A percentile compares a stretch with the other conserved stretches of the same genome.
These are phyloP conservation scores for Gynostemma pentaphyllum DNA, from an alignment of 306 rosid genomes.

Conservation along the genomic window DNA sequence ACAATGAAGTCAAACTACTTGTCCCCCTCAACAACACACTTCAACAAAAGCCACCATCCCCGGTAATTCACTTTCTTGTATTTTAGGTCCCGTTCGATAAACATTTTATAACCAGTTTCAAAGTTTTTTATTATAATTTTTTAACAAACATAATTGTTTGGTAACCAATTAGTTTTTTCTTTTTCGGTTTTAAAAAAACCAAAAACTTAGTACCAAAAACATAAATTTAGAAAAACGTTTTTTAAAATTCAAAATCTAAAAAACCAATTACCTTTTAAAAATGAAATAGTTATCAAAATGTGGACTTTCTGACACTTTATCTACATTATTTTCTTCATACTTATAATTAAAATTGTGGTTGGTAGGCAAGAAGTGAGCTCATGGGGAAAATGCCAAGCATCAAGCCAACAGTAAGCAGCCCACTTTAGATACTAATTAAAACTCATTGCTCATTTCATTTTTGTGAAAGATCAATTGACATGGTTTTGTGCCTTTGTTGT, in stretches of 20 bases:
- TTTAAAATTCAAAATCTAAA: too few species aligned
- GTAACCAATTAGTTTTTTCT: too few species aligned
- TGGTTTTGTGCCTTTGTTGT: conserved; percentile 16
- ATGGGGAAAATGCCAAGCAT: conserved; percentile 63
- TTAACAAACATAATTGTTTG: too few species aligned
- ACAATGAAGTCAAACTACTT: conserved; percentile 59
- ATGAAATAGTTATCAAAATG: too few species aligned
- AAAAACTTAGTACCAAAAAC: too few species aligned
- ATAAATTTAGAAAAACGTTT: too few species aligned
- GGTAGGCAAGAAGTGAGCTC: conserved; percentile 45
- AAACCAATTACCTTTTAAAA: too few species aligned
- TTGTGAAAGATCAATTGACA: conserved; percentile 16
- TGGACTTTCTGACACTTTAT: background rate
- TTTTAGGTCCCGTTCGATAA: too few species aligned
- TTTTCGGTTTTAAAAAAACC: too few species aligned
- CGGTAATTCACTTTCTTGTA: conserved; percentile 27
- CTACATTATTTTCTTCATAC: background rate
- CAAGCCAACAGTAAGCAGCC: conserved; percentile 78
- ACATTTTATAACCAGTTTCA: too few species aligned
- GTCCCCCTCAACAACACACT: conserved; percentile 46
- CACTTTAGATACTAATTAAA: background rate
- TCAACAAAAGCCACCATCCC: conserved; percentile 33
- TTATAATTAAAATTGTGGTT: conserved; percentile 10
- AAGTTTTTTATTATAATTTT: too few species aligned
- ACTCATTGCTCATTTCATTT: background rate